Percentiles rank a stretch among this genome's conserved stretches.
Evolutionary conservation across 139 green algal species (phyloP).

Genomic region (Tetraselmis striata): DNA sequence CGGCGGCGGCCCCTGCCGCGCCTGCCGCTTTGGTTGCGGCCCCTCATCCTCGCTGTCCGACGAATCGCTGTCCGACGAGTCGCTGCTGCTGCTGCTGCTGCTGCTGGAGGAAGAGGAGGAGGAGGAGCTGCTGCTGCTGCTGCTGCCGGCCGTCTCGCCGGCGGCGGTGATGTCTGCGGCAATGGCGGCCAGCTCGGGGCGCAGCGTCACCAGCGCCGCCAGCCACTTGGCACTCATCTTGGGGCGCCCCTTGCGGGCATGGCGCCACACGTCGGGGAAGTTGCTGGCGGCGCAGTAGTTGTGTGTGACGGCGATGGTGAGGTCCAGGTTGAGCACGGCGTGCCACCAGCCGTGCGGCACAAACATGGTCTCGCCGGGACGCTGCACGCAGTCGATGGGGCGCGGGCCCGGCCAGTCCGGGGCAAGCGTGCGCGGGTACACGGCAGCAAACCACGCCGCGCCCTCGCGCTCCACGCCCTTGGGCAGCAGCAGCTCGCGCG

Average conservation of each 20-base stretch:
- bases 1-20: too few relatives aligned
- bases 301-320: conserved; percentile 70
- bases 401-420: conserved; percentile 44
- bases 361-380: conserved; percentile 66
- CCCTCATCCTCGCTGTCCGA: not conserved
- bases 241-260: conserved; percentile 53
- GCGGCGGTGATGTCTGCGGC: conserved; percentile 27
- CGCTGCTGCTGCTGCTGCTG: conserved; percentile 24
- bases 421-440: conserved; percentile 53
- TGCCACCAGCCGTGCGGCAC: conserved; percentile 77
- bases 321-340: conserved; percentile 70
- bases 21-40: not conserved
- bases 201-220: conserved; percentile 27
- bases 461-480: conserved; percentile 70
- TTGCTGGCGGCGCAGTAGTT: conserved; percentile 64
- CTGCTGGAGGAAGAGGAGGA: conserved; percentile 22
- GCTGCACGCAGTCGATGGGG: conserved; percentile 45
- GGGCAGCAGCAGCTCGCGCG: conserved; percentile 38
- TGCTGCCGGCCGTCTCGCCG: conserved; percentile 14
- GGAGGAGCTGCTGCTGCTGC: conserved; percentile 17
- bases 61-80: not conserved
- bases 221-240: conserved; percentile 73
- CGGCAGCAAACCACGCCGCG: conserved; percentile 61
- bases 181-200: conserved; percentile 53
- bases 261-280: conserved; percentile 64